Evolutionary conservation across 129 eudicot genomes (phyloP).

Genomic region (Helichrysum umbraculigerum): DNA sequence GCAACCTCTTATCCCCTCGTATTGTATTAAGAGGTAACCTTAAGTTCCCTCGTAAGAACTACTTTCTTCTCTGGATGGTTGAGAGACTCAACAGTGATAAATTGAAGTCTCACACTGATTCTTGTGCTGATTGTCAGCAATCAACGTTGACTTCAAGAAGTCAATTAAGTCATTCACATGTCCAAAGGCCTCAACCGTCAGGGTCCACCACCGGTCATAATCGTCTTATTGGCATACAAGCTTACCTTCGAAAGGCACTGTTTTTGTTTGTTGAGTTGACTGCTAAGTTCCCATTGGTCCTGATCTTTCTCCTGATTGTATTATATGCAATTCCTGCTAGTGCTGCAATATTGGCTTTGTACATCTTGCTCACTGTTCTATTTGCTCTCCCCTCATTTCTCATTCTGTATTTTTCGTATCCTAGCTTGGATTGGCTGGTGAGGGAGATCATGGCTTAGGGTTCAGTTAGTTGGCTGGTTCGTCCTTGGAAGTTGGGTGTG

Average conservation of each 20-base stretch:
- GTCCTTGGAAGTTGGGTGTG: background rate
- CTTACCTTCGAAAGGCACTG: conserved; percentile 41
- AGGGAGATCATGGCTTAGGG: conserved; percentile 63
- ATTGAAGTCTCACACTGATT: conserved; percentile 26
- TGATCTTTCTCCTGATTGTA: conserved; percentile 56
- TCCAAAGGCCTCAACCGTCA: conserved; percentile 23
- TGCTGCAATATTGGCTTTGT: conserved; percentile 57
- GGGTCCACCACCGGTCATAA: conserved; percentile 13
- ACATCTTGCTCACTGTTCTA: conserved; percentile 51
- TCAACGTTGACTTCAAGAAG: conserved; percentile 25
- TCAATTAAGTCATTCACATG: conserved; percentile 24
- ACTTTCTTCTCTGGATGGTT: conserved; percentile 76
- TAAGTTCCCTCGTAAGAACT: conserved; percentile 64
- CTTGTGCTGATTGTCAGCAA: conserved; percentile 41
- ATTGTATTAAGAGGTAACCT: conserved; percentile 49
- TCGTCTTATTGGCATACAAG: conserved; percentile 33
- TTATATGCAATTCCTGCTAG: conserved; percentile 63
- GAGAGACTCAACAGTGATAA: conserved; percentile 57
- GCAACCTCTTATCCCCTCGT: conserved; percentile 65
- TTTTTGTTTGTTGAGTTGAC: conserved; percentile 50
- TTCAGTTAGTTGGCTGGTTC: background rate
- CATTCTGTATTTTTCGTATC: conserved; percentile 67
- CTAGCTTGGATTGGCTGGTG: conserved; percentile 78
- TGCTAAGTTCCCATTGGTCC: conserved; percentile 62
- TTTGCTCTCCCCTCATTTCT: conserved; percentile 70